These are phyloP conservation scores for Globisporangium parvum DNA, from an alignment of 352 stramenopile species.

Conservation along the genomic window DNA sequence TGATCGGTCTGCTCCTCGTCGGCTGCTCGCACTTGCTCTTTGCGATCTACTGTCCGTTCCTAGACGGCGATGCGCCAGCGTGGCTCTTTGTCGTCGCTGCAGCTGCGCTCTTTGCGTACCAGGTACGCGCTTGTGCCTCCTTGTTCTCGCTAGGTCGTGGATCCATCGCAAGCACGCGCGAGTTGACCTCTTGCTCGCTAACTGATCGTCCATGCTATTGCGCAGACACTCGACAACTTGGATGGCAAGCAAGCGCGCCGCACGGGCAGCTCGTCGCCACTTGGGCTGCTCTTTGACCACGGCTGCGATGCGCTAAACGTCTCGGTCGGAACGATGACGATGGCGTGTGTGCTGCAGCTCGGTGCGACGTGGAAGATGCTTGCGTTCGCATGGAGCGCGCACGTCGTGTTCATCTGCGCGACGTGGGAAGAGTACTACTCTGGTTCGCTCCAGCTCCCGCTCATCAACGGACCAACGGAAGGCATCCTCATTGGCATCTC, in stretches of 20 bases:
- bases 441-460: conserved; percentile 90
- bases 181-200: too few relatives aligned
- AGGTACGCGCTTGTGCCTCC: conserved; percentile 12
- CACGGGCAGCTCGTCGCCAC: conserved; percentile 70
- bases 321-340: conserved; percentile 77
- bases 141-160: not conserved
- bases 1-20: conserved; percentile 64
- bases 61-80: conserved; percentile 59
- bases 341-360: conserved; percentile 70
- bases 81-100: conserved; percentile 67
- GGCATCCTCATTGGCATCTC: conserved; percentile 88
- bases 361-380: conserved; percentile 78
- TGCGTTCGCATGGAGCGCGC: conserved; percentile 60
- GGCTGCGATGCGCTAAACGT: conserved; percentile 82
- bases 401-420: conserved; percentile 82
- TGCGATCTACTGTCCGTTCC: conserved; percentile 59
- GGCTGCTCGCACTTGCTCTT: conserved; percentile 59
- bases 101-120: conserved; percentile 64
- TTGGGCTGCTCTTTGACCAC: conserved; percentile 84
- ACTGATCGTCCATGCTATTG: not conserved
- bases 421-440: conserved; percentile 94
- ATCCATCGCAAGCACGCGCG: not conserved
- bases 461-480: conserved; percentile 96
- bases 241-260: conserved; percentile 79
- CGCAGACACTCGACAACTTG: conserved; percentile 76